Evolutionary conservation across 1,139 yeast genomes (phyloP), one percentile per base, ranked within the genome.

Genomic region (Lodderomyces orthopsilosis): DNA sequence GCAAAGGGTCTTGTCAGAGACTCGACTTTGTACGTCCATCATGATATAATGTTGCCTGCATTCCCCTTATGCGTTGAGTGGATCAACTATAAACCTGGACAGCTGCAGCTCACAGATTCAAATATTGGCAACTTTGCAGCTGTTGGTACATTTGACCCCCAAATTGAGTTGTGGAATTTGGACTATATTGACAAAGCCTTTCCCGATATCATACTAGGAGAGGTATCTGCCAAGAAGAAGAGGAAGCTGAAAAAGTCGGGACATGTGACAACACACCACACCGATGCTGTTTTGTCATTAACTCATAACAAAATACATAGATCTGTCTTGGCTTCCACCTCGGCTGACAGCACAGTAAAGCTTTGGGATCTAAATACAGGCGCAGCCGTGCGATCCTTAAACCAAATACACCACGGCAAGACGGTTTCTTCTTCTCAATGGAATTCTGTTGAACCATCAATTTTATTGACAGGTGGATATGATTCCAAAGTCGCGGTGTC

Each of bases 51-150:
- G 96, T 76, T 93, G 47, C 98, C 99, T 2, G 87, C 97, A 2
- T 93, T 93, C 75, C 99, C 99, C 36, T 74, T 93, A 48, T 88
- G 97, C 62, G 93, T 93, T 28, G 98, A 94, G 65, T 91, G 98
- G 97, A 66, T 93, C 49, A 86, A 89, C 63, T 86, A 77, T 62
- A 77, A 75, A 52, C 89, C 91, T 26, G 75, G 74, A 8, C 54
- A 53, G 41, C 66, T 61, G 27, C 68, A 58, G n/a, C 59, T 50
- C 2, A n/a, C 38, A 8, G 43, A 41, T 13, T 62, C 61, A 28
- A 75, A 78, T 49, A 69, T 82, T 34, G 97, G 95, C 8, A 93
- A 90, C 62, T 89, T 87, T 64, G 98, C 95, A 2, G 98, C 98
- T 12, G 75, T 93, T 50, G 98, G 98, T 60, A 88, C 98, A 1